These are phyloP conservation scores for Ligustrum vulgare DNA, from an alignment of 257 asterid species.

Conservation along the genomic window DNA sequence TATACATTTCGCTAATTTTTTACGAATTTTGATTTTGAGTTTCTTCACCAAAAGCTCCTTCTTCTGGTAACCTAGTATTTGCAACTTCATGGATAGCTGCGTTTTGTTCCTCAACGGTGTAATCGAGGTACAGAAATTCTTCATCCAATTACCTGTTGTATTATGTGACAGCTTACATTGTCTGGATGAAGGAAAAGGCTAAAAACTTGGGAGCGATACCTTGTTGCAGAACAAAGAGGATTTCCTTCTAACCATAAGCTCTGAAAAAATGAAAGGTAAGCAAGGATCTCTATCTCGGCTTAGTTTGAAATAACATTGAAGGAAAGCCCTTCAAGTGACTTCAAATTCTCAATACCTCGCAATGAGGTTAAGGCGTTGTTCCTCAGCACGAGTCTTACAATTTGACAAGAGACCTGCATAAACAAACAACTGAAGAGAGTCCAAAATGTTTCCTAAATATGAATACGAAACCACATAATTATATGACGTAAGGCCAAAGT, in stretches of 20 bases:
- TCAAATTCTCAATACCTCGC: constrained; percentile 79
- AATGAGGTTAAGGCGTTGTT: constrained; percentile 90
- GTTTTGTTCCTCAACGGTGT: too few species aligned
- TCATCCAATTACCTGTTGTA: too few species aligned
- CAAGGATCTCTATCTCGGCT: constrained; percentile 79
- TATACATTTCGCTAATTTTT: too few species aligned
- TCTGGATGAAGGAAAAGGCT: constrained; percentile 69
- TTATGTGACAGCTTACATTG: constrained; percentile 46
- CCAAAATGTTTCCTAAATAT: constrained; percentile 11
- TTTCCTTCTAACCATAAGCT: constrained; percentile 95
- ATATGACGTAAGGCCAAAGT: background rate
- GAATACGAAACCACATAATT: background rate
- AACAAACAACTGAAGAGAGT: constrained; percentile 29
- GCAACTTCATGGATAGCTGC: too few species aligned
- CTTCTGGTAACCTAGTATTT: too few species aligned
- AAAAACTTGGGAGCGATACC: constrained; percentile 94
- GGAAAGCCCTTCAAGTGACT: constrained; percentile 84
- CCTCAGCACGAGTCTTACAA: constrained; percentile 86
- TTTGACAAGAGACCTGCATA: constrained; percentile 76
- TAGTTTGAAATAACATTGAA: constrained; percentile 87
- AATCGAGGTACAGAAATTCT: too few species aligned
- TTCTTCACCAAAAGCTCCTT: too few species aligned
- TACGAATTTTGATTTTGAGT: too few species aligned
- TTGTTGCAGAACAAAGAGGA: constrained; percentile 82
- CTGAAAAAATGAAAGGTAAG: constrained; percentile 68